Base-by-base conservation (phyloP, 2,329 filamentous ascomycete species). In the Penicillium sp. region DNA sequence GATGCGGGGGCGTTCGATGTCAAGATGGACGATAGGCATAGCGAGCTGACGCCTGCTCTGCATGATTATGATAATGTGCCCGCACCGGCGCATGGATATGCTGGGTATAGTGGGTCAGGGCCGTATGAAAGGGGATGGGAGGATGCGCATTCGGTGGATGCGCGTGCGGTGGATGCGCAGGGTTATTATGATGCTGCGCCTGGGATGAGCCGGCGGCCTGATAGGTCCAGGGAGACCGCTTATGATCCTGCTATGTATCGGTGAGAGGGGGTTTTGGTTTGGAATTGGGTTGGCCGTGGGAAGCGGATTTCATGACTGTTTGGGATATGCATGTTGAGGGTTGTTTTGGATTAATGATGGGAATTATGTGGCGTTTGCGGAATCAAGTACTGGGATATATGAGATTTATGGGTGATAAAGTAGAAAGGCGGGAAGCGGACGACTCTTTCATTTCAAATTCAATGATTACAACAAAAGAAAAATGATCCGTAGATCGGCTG, bases 211-310 rank as follows among this genome's bases (percentile, higher is more conserved):
- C 48, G 50, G 27, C 54, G 56, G n/a, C n/a, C n/a, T 16, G 53
- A 52, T 1, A 34, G 59, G 19, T 58, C 57, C 40, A 51, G 56
- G 10, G 63, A 70, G 52, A 71, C 68, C 19, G 59, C 57, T 2
- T 72, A 72, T 64, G 69, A 70, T 30, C 59, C 67, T 31, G 61
- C 56, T 11, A 58, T 55, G 30, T 66, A 68, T 57, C 59, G 66
- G 29, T 69, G 51, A 67, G 47, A 12, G 42, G 4, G 6, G 1
- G 2, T 25, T 37, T 27, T 19, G 16, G 2, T 22, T 29, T 37
- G 31, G 10, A 4, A 50, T 28, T 34, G 11, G 4, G 6, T 35
- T 28, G 29, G 36, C 33, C 27, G 19, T 12, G 27, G 28, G 18
- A 39, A 41, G 33, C 25, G 48, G 33, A 14, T 40, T 35, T 39